These are phyloP conservation scores for Moesziomyces globuligerus DNA, from an alignment of 1,284 basidiomycete species.

Conservation along the genomic window DNA sequence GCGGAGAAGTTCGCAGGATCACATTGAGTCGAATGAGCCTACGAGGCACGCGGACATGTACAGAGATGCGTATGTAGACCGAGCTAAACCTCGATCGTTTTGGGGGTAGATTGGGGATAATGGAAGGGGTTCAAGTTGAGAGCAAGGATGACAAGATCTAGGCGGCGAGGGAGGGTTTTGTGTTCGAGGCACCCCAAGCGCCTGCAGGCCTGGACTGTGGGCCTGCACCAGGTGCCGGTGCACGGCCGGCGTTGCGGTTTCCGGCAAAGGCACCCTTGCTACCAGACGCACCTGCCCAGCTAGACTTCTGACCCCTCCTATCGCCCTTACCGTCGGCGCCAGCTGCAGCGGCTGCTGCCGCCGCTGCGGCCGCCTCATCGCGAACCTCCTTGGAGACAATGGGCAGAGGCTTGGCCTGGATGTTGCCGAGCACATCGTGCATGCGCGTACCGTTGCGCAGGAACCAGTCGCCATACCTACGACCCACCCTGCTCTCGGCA, in stretches of 20 bases:
- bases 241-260: not conserved
- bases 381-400: conserved; percentile 41
- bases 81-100: no score
- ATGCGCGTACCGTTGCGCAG: conserved; percentile 73
- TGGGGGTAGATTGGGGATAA: not conserved
- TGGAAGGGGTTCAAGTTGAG: no score
- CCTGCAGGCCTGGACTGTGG: conserved; percentile 2
- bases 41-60: no score
- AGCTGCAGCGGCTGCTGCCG: conserved; percentile 3
- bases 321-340: conserved; percentile 5
- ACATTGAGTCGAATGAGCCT: no score
- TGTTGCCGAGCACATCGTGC: conserved; percentile 55
- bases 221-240: not conserved
- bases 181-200: conserved; percentile 10
- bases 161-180: conserved; percentile 10
- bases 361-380: conserved; percentile 20
- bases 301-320: conserved; percentile 10
- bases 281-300: conserved; percentile 8
- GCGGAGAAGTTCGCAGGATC: no score
- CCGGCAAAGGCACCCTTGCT: conserved; percentile 3
- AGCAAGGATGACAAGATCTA: not conserved
- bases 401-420: conserved; percentile 56
- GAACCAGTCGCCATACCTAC: conserved; percentile 95
- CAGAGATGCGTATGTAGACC: no score
- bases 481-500: conserved; percentile 88